A percentile compares a stretch with the other conserved stretches of the same genome.
These are phyloP conservation scores for Leishmania amazonensis DNA, from an alignment of 208 protist species.

Conservation along the genomic window DNA sequence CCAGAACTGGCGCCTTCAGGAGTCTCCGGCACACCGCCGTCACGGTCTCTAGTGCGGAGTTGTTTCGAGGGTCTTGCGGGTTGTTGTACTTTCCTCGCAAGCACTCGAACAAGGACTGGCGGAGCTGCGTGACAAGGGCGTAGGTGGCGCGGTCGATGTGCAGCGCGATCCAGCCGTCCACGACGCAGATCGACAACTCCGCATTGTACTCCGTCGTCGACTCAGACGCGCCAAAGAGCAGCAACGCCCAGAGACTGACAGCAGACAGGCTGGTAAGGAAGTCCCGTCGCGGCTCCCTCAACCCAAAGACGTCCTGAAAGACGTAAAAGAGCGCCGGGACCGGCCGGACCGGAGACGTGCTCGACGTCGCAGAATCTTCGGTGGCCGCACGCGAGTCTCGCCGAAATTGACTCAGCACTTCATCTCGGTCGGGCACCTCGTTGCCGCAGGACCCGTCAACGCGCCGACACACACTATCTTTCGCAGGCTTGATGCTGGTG, in stretches of 20 bases:
- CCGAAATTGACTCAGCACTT: conserved; percentile 35
- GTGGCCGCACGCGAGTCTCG: background rate
- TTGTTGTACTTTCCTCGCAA: conserved; percentile 65
- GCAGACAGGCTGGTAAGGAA: conserved; percentile 80
- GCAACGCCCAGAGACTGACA: conserved; percentile 79
- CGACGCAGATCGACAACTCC: conserved; percentile 55
- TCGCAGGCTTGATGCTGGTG: conserved; percentile 58
- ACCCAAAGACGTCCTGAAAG: conserved; percentile 72
- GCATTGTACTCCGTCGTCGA: conserved; percentile 54
- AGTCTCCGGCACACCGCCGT: conserved; percentile 55
- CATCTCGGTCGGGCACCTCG: conserved; percentile 25
- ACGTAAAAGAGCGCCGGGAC: conserved; percentile 77
- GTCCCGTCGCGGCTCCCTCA: conserved; percentile 52
- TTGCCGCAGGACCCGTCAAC: conserved; percentile 38
- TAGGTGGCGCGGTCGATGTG: conserved; percentile 50
- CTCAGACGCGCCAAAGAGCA: conserved; percentile 81
- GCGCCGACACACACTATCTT: conserved; percentile 78
- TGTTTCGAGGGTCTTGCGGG: conserved; percentile 60
- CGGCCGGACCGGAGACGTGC: background rate
- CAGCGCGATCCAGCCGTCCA: conserved; percentile 80
- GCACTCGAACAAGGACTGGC: conserved; percentile 48
- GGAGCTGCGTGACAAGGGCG: conserved; percentile 40
- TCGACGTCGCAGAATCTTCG: background rate
- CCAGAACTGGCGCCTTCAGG: conserved; percentile 54
- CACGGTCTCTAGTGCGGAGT: conserved; percentile 50